phyloP scores from a whole-genome alignment of 495 filamentous ascomycete genomes.

The Xylaria nigripes region DNA sequence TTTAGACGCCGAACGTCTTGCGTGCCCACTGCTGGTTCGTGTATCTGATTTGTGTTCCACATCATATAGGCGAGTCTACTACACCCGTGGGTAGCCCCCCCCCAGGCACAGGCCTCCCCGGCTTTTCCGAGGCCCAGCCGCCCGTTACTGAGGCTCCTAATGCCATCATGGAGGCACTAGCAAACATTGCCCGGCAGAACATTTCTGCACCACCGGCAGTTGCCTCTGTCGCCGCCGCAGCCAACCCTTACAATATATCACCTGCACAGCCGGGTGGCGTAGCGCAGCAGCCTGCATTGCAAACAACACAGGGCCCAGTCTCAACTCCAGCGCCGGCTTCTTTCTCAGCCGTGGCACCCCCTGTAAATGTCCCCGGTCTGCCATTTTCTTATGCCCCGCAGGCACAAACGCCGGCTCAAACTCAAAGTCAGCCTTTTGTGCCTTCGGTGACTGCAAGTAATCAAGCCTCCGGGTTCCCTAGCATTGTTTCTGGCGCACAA shows the following conservation, averaged over 20 bases:
- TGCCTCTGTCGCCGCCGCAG: constrained; percentile 39
- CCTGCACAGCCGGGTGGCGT: constrained; percentile 37
- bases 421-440: constrained; percentile 17
- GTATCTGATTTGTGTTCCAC: constrained; percentile 8
- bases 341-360: constrained; percentile 28
- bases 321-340: constrained; percentile 20
- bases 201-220: constrained; percentile 50
- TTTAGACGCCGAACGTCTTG: background rate
- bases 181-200: constrained; percentile 79
- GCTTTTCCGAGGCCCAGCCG: constrained; percentile 21
- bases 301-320: constrained; percentile 14
- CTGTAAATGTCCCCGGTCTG: constrained; percentile 54
- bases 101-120: constrained; percentile 39
- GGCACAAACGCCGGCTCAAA: constrained; percentile 26
- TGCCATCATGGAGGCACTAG: constrained; percentile 75
- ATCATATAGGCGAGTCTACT: constrained; percentile 52
- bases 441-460: constrained; percentile 44
- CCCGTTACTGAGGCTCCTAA: constrained; percentile 32
- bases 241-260: constrained; percentile 49
- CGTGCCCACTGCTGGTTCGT: background rate
- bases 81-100: constrained; percentile 76
- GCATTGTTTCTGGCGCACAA: constrained; percentile 22
- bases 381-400: constrained; percentile 44
- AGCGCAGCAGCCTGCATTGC: constrained; percentile 14
- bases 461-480: constrained; percentile 27